Evolutionary conservation across 148 eudicot species (phyloP), one percentile per base, ranked within the genome.

Genomic region (Chenopodium album): DNA sequence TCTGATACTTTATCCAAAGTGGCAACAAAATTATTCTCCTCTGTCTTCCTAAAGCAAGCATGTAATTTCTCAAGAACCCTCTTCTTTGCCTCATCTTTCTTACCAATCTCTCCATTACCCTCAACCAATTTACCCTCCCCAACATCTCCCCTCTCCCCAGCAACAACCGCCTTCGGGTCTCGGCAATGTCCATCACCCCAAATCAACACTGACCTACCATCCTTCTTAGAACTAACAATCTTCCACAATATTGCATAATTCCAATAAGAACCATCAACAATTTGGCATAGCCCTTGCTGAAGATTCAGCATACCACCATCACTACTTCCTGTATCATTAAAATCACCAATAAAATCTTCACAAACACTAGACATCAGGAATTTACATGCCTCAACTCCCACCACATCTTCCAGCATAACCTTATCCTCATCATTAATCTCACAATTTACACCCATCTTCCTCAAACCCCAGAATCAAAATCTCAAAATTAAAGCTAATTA

Each of bases 121-220:
- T 84, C 89, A 5, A 63, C 85, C 7, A 59, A 79, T 46, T 84
- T 83, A 16, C 75, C 80, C 72, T 84, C 76, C 71, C 75, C 82
- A 80, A 76, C 75, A n/a, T 62, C 83, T 44, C 64, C 71, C n/a
- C 59, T 69, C 67, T 77, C 82, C n/a, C 79, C 71, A 16, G 26
- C 66, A 48, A 23, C 83, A 79, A 54, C 81, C 78, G 82, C 83
- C 70, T 82, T 86, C 10, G 81, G 79, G 72, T 86, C 90, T 26
- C 82, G 85, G 41, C 89, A 96, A 86, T 92, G 88, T 37, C 99
- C 99, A 77, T 91, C 95, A 4, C 99, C 97, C 99, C 99, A 96
- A 84, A 92, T 89, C 82, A 96, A 88, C 77, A 90, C 95, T 28
- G 92, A 88, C 82, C 84, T 90, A 7, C 94, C 94, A 26, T 86